Percentiles rank a stretch among this genome's conserved stretches.
Conservation (phyloP, 208 protist genomes). For the Trypanosoma boissoni region DNA sequence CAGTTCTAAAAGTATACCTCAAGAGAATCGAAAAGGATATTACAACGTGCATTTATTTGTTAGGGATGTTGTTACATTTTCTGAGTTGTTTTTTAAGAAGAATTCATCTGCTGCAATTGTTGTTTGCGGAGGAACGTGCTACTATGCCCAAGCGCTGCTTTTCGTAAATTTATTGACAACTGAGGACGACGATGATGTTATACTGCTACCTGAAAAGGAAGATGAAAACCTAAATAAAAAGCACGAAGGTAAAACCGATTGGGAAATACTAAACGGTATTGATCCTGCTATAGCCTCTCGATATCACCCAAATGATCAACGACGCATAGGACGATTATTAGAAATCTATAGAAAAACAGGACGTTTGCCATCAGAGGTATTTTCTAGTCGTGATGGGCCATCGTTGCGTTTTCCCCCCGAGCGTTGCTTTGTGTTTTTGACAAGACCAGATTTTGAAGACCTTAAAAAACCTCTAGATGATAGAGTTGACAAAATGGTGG, state of each 20-base stretch:
- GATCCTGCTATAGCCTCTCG: conserved; percentile 58
- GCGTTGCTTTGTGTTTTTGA: conserved; percentile 71
- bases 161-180: conserved; percentile 53
- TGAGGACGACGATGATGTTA: conserved; percentile 18
- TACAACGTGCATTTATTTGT: conserved; percentile 45
- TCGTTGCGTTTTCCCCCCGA: conserved; percentile 37
- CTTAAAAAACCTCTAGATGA: conserved; percentile 48
- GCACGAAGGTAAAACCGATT: conserved; percentile 32
- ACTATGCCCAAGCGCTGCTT: conserved; percentile 70
- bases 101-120: conserved; percentile 48
- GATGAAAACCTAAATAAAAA: conserved; percentile 8
- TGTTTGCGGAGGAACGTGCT: conserved; percentile 81
- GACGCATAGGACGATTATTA: conserved; percentile 73
- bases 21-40: conserved; percentile 40
- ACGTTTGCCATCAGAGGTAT: conserved; percentile 51
- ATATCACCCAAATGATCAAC: conserved; percentile 84
- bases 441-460: conserved; percentile 26
- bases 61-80: conserved; percentile 30
- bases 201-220: conserved; percentile 1
- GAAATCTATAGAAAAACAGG: conserved; percentile 65
- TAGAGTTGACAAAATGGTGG: conserved; percentile 82
- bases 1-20: not conserved
- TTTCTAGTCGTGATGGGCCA: conserved; percentile 11
- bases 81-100: conserved; percentile 34
- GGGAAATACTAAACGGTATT: conserved; percentile 55